Conservation (phyloP, 192 early-diverging fungal genomes). For the Backusella westeae region DNA sequence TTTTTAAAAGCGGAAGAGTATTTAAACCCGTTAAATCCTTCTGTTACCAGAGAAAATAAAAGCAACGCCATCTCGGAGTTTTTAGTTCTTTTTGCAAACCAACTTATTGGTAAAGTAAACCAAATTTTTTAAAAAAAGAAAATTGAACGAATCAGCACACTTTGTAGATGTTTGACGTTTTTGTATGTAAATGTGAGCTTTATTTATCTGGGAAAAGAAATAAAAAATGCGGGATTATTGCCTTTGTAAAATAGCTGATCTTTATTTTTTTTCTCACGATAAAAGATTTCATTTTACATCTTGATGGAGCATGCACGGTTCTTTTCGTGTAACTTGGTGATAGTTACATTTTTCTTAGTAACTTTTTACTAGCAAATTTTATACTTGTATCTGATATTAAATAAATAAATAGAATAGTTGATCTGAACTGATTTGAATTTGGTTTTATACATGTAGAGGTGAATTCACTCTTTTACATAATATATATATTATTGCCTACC, state of each 20-base stretch:
- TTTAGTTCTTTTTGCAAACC: not conserved
- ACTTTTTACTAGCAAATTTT: not conserved
- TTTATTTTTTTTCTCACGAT: slow-evolving; percentile 4
- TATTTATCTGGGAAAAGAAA: not conserved
- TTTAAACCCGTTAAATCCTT: not conserved
- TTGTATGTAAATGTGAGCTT: not conserved
- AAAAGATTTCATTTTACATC: not conserved
- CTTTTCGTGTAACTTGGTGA: not conserved
- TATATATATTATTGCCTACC: not conserved
- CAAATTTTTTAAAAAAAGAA: not conserved
- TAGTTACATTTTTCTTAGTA: not conserved
- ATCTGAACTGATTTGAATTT: not conserved
- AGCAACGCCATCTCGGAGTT: not conserved
- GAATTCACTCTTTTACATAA: not conserved
- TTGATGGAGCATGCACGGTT: not conserved
- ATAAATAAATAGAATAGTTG: not conserved
- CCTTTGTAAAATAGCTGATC: not conserved
- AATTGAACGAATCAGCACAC: not conserved
- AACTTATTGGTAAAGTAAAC: not conserved
- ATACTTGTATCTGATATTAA: not conserved
- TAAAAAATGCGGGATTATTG: slow-evolving; percentile 2
- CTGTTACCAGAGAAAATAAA: not conserved
- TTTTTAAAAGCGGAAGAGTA: not conserved
- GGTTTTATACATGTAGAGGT: not conserved
- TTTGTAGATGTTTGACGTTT: not conserved